Evolutionary conservation across 163 green algal species (phyloP), one percentile per base, ranked within the genome.

Genomic region (Scenedesmus sp.): DNA sequence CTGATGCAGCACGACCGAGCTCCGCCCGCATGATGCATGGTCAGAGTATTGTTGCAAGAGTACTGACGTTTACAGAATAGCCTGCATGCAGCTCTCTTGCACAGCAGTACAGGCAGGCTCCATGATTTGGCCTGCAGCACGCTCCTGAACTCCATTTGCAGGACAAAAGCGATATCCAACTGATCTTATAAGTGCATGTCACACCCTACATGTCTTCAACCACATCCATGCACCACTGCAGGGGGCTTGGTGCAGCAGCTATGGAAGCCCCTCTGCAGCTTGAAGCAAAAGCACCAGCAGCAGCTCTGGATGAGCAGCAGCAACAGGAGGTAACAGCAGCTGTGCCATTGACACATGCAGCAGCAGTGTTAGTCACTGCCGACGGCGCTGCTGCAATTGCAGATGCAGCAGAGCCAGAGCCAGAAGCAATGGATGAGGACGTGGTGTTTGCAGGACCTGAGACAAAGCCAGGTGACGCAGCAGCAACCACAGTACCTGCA

Each of bases 371-470:
- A 56, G 33, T 20, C 6, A 20, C 82, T 51, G 5, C 22, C 13
- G 33, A 49, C 15, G 80, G 43, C 35, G 49, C 82, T 78, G 33
- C 53, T 53, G 53, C 35, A 30, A 42, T n/a, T 16, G 72, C 37
- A 40, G 65, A 76, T 40, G 65, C 65, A 76, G 65, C 30, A 4
- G 65, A 53, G 82, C 30, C 30, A 40, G 65, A 87, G 82, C 82
- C 82, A 79, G 82, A 56, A 78, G 82, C 51, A 33, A 87, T 87
- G 82, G 82, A 87, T 40, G 82, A 87, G 26, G 82, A 86, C 37
- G 44, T 73, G 46, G 81, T 26, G 33, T 49, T 72, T 46, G 46
- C 44, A 72, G 46, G 35, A 44, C 24, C 44, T 22, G 30, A 33
- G 10, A 53, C 43, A 59, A 46, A 46, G 42, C 37, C 26, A 82